Conservation (phyloP, 352 stramenopile genomes). For the Phytophthora megakarya region DNA sequence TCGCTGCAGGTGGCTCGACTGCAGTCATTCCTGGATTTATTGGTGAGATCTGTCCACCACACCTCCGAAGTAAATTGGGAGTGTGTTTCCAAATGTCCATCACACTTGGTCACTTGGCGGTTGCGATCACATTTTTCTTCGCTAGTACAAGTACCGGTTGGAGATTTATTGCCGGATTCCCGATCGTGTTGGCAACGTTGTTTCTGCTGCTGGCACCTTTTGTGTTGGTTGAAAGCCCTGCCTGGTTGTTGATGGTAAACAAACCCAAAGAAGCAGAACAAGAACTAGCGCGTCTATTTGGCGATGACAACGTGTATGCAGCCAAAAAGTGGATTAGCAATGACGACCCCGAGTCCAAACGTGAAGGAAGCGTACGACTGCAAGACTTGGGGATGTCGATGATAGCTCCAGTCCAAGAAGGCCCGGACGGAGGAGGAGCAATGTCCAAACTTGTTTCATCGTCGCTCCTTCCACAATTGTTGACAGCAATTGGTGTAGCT, state of each 20-base stretch:
- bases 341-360: slow-evolving; percentile 18
- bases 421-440: slow-evolving; percentile 25
- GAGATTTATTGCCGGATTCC: slow-evolving; percentile 55
- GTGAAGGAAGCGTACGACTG: slow-evolving; percentile 17
- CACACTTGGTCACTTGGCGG: slow-evolving; percentile 43
- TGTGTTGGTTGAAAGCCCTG: slow-evolving; percentile 48
- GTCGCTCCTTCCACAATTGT: slow-evolving; percentile 40
- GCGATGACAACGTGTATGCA: slow-evolving; percentile 28
- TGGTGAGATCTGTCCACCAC: slow-evolving; percentile 45
- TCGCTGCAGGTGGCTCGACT: slow-evolving; percentile 42
- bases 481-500: slow-evolving; percentile 50
- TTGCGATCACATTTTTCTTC: slow-evolving; percentile 55
- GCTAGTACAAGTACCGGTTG: slow-evolving; percentile 49
- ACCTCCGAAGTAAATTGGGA: slow-evolving; percentile 38
- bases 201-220: slow-evolving; percentile 35
- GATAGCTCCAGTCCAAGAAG: slow-evolving; percentile 7
- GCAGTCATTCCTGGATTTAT: slow-evolving; percentile 44
- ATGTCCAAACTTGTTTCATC: slow-evolving; percentile 14
- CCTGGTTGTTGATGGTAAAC: slow-evolving; percentile 41
- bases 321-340: slow-evolving; percentile 33
- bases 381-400: slow-evolving; percentile 27
- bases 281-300: slow-evolving; percentile 37
- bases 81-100: slow-evolving; percentile 54
- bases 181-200: slow-evolving; percentile 31
- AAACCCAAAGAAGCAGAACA: slow-evolving; percentile 21